These are phyloP conservation scores for Penicillium paneum DNA, from an alignment of 2,329 filamentous ascomycete species.

Conservation along the genomic window DNA sequence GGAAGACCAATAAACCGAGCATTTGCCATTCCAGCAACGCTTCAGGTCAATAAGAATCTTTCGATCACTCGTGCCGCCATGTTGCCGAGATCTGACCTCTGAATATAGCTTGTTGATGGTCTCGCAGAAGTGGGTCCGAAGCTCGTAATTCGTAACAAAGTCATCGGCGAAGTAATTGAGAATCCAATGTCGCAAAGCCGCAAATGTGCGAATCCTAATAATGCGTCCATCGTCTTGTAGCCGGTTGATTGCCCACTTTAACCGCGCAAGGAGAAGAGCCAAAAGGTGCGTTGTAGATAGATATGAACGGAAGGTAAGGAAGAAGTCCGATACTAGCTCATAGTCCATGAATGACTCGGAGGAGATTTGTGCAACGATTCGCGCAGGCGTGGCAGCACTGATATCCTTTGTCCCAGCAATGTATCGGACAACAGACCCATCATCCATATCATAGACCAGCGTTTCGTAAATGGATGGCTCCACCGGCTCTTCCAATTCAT, in stretches of 20 bases:
- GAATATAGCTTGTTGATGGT: slow-evolving; percentile 66
- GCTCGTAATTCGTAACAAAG: slow-evolving; percentile 71
- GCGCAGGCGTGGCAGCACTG: slow-evolving; percentile 81
- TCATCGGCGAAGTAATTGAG: slow-evolving; percentile 97
- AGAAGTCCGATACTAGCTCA: slow-evolving; percentile 95
- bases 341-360: slow-evolving; percentile 96
- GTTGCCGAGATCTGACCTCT: slow-evolving; percentile 50
- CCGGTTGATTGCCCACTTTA: slow-evolving; percentile 80
- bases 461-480: slow-evolving; percentile 68
- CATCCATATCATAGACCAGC: slow-evolving; percentile 77
- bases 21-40: slow-evolving; percentile 93
- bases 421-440: slow-evolving; percentile 78
- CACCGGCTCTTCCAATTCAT: slow-evolving; percentile 61
- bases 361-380: slow-evolving; percentile 92
- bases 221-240: slow-evolving; percentile 83
- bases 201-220: slow-evolving; percentile 92
- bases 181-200: slow-evolving; percentile 94
- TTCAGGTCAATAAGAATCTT: slow-evolving; percentile 94
- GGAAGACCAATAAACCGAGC: slow-evolving; percentile 82
- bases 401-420: slow-evolving; percentile 69
- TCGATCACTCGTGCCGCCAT: slow-evolving; percentile 60
- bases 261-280: slow-evolving; percentile 75
- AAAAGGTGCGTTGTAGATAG: slow-evolving; percentile 73
- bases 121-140: slow-evolving; percentile 75
- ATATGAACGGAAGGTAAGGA: slow-evolving; percentile 89